These are phyloP conservation scores for Fraxinus angustifolia DNA, from an alignment of 305 asterid genomes.

Conservation along the genomic window DNA sequence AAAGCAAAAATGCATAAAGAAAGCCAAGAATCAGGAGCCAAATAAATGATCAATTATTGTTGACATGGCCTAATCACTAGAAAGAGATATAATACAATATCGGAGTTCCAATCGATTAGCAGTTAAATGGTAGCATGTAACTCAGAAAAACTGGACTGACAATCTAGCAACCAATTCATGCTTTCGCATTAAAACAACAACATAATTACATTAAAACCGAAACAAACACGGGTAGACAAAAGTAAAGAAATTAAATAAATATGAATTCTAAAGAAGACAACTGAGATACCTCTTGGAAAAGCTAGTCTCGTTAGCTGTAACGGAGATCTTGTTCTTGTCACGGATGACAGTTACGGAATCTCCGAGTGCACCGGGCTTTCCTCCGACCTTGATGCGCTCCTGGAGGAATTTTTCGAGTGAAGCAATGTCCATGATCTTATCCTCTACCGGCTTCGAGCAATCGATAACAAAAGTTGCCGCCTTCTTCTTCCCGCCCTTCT, in stretches of 20 bases:
- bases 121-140: not conserved
- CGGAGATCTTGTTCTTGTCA: slow-evolving; percentile 66
- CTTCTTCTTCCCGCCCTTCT: slow-evolving; percentile 67
- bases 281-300: slow-evolving; percentile 62
- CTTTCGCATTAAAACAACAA: not conserved
- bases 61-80: not conserved
- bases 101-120: not conserved
- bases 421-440: slow-evolving; percentile 73
- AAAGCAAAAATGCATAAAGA: not conserved
- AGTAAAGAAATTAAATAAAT: not conserved
- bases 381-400: slow-evolving; percentile 82
- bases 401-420: slow-evolving; percentile 71
- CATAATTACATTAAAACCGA: not conserved
- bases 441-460: slow-evolving; percentile 79
- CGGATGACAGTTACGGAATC: slow-evolving; percentile 60
- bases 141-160: not conserved
- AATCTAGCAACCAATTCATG: not conserved
- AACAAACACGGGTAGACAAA: not conserved
- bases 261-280: not conserved
- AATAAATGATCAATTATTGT: not conserved
- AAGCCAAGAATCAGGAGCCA: not conserved
- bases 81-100: not conserved
- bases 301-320: slow-evolving; percentile 45
- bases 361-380: slow-evolving; percentile 77
- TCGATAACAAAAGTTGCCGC: slow-evolving; percentile 52